These are phyloP conservation scores for Talaromyces ruber DNA, from an alignment of 495 filamentous ascomycete genomes.

Conservation along the genomic window DNA sequence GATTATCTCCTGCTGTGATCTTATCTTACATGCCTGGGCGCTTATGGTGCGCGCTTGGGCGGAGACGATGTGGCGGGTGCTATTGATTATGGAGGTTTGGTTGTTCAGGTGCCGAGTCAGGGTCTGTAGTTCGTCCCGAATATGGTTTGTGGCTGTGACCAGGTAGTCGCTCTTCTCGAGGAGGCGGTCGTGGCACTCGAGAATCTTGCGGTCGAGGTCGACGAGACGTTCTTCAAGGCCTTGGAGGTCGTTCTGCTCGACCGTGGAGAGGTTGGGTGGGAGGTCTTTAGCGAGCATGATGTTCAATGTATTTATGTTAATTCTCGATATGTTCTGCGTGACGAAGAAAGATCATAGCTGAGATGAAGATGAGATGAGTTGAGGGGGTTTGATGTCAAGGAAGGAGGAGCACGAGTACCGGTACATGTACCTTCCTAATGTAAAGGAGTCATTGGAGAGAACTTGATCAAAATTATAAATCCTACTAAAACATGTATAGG, in stretches of 20 bases:
- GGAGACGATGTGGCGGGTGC: background rate
- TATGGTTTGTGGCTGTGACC: background rate
- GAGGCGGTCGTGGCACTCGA: background rate
- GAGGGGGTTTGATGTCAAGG: background rate
- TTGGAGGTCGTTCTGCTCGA: background rate
- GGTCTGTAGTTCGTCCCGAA: background rate
- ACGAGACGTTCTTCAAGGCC: background rate
- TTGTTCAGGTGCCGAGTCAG: background rate
- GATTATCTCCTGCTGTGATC: background rate
- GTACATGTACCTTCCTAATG: background rate
- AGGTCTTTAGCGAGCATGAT: background rate
- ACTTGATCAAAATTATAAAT: background rate
- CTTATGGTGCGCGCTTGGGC: background rate
- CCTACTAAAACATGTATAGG: background rate
- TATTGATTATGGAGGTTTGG: background rate
- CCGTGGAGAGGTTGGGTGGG: background rate
- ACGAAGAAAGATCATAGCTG: background rate
- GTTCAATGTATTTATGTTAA: background rate
- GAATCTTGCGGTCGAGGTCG: background rate
- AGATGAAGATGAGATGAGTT: background rate
- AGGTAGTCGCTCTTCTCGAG: background rate
- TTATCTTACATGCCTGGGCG: background rate
- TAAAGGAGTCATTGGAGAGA: background rate
- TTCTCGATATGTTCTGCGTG: background rate
- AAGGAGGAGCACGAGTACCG: background rate